Evolutionary conservation across 2,329 filamentous ascomycete species (phyloP).

Genomic region (Exophiala oligosperma): DNA sequence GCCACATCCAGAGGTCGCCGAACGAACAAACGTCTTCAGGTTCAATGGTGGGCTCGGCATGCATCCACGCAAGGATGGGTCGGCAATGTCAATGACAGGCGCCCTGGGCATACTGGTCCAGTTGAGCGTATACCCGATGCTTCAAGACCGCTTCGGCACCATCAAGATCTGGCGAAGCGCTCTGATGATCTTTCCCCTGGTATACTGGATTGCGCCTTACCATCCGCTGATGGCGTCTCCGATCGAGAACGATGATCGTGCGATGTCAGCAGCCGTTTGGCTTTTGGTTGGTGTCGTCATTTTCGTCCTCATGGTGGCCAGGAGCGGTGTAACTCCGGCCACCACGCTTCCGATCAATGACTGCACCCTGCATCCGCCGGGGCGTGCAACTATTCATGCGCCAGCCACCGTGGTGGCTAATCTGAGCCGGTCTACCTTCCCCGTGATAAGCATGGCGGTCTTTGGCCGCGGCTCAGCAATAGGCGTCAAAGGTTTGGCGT

Average conservation of each 20-base stretch:
- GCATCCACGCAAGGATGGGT: conserved; percentile 66
- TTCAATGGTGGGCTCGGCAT: conserved; percentile 75
- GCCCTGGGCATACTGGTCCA: conserved; percentile 71
- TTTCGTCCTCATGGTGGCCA: conserved; percentile 66
- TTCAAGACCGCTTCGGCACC: conserved; percentile 67
- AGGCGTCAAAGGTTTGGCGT: conserved; percentile 55
- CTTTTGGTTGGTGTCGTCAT: conserved; percentile 62
- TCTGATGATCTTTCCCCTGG: conserved; percentile 66
- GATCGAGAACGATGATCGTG: conserved; percentile 35
- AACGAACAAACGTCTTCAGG: conserved; percentile 46
- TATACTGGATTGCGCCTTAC: conserved; percentile 69
- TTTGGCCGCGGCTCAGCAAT: conserved; percentile 54
- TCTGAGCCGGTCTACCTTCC: conserved; percentile 55
- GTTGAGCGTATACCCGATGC: conserved; percentile 66
- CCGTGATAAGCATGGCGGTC: conserved; percentile 54
- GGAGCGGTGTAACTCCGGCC: conserved; percentile 61
- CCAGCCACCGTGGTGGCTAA: conserved; percentile 37
- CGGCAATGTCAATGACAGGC: conserved; percentile 73
- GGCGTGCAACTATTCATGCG: conserved; percentile 41
- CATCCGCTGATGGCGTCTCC: conserved; percentile 65
- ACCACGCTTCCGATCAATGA: conserved; percentile 50
- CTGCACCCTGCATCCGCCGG: conserved; percentile 6
- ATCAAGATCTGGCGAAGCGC: conserved; percentile 60
- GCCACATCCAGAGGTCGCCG: conserved; percentile 54
- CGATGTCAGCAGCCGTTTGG: conserved; percentile 57